These are phyloP conservation scores for Keithomyces neogunnii DNA, from an alignment of 2,329 filamentous ascomycete species.

Conservation along the genomic window DNA sequence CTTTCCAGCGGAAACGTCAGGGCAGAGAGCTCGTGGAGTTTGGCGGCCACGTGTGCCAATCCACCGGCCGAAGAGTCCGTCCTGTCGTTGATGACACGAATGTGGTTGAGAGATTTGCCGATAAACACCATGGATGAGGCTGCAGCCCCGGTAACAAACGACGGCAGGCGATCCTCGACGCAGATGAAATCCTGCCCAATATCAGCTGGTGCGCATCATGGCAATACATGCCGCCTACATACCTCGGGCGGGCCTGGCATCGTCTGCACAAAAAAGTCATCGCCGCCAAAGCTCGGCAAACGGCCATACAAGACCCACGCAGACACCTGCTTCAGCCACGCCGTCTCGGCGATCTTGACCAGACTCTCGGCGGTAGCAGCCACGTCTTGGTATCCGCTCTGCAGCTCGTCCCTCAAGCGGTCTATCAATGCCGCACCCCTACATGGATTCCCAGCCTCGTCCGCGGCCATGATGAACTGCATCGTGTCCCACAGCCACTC, in stretches of 20 bases:
- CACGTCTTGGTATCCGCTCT: slow-evolving; percentile 84
- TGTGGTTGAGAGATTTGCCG: slow-evolving; percentile 80
- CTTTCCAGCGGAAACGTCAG: slow-evolving; percentile 68
- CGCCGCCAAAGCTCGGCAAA: slow-evolving; percentile 64
- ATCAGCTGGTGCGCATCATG: neutral
- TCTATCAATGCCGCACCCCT: slow-evolving; percentile 71
- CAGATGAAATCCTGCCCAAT: slow-evolving; percentile 46
- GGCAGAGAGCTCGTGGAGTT: slow-evolving; percentile 59
- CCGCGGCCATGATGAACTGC: slow-evolving; percentile 52
- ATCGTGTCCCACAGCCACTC: slow-evolving; percentile 77
- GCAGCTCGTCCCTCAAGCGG: slow-evolving; percentile 62
- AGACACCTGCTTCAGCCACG: slow-evolving; percentile 85
- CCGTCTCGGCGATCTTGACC: slow-evolving; percentile 70
- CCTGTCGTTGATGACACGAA: slow-evolving; percentile 47
- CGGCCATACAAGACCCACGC: slow-evolving; percentile 88
- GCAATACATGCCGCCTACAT: slow-evolving; percentile 7
- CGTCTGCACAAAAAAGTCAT: slow-evolving; percentile 79
- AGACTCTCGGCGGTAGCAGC: slow-evolving; percentile 67
- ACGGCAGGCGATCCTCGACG: slow-evolving; percentile 57
- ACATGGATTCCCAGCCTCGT: slow-evolving; percentile 32
- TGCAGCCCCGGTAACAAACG: slow-evolving; percentile 66
- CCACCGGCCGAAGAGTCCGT: slow-evolving; percentile 37
- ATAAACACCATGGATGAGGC: slow-evolving; percentile 84
- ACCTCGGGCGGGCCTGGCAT: slow-evolving; percentile 33
- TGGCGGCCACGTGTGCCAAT: slow-evolving; percentile 54